Conservation (phyloP, 106 monocot species). For the Dioscorea alata region DNA sequence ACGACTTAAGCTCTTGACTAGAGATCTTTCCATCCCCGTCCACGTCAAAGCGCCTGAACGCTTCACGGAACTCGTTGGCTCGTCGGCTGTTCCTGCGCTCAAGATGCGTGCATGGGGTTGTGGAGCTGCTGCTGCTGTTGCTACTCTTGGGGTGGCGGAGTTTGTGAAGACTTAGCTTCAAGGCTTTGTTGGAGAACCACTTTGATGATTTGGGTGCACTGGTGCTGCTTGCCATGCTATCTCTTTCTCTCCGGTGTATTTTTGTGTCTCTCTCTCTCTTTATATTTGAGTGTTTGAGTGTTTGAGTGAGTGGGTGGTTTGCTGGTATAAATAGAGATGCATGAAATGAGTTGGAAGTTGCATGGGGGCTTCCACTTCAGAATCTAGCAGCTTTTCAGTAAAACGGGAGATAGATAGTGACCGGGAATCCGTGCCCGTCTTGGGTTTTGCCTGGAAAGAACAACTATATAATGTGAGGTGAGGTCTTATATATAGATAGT, state of each 20-base stretch:
- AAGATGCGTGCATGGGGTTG: background rate
- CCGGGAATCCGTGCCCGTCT: background rate
- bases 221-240: too few relatives aligned
- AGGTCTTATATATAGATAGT: too few relatives aligned
- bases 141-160: background rate
- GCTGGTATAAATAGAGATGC: background rate
- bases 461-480: background rate
- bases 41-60: conserved; percentile 17
- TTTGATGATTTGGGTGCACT: background rate
- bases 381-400: background rate
- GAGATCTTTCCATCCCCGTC: conserved; percentile 32
- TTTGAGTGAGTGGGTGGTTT: background rate
- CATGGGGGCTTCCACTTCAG: background rate
- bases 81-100: background rate
- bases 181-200: conserved; percentile 2
- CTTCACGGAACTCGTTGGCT: background rate
- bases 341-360: background rate
- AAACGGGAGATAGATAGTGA: background rate
- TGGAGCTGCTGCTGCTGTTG: background rate
- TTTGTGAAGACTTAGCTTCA: background rate
- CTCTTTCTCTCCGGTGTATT: too few relatives aligned
- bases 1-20: conserved; percentile 9
- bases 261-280: too few relatives aligned
- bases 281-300: too few relatives aligned
- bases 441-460: background rate